phyloP scores from a whole-genome alignment of 176 grass and related monocot species.

The Triticum urartu region DNA sequence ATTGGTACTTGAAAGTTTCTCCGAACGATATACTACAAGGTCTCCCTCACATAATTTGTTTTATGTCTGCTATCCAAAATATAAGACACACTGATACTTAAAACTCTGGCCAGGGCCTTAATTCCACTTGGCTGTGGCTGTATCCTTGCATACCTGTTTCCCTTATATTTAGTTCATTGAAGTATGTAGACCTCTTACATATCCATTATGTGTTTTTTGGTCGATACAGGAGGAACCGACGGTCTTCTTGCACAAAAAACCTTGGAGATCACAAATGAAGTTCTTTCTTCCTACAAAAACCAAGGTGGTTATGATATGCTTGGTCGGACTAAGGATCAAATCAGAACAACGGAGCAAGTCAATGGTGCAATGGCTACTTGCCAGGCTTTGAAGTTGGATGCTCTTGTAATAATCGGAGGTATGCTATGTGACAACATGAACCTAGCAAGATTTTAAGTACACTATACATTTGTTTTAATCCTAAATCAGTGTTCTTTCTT shows the following conservation, averaged over 20 bases:
- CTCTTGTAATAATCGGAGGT: constrained; percentile 97
- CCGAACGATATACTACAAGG: neutral
- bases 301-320: constrained; percentile 99
- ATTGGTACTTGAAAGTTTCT: neutral
- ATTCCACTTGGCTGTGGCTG: neutral
- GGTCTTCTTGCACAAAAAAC: constrained; percentile 93
- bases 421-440: constrained; percentile 7
- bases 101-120: neutral
- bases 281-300: constrained; percentile 95
- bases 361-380: constrained; percentile 86
- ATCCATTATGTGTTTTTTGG: constrained; percentile 1
- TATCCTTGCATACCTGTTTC: neutral
- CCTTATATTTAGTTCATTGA: neutral
- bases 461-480: neutral
- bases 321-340: constrained; percentile 97
- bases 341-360: constrained; percentile 94
- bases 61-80: neutral
- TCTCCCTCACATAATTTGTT: neutral
- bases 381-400: constrained; percentile 82
- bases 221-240: constrained; percentile 80
- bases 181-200: neutral
- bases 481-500: constrained; percentile 15
- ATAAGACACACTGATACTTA: neutral
- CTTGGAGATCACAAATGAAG: constrained; percentile 86
- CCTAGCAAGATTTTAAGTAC: constrained; percentile 1